Conservation (phyloP, 495 filamentous ascomycete species). For the Echria macrotheca region DNA sequence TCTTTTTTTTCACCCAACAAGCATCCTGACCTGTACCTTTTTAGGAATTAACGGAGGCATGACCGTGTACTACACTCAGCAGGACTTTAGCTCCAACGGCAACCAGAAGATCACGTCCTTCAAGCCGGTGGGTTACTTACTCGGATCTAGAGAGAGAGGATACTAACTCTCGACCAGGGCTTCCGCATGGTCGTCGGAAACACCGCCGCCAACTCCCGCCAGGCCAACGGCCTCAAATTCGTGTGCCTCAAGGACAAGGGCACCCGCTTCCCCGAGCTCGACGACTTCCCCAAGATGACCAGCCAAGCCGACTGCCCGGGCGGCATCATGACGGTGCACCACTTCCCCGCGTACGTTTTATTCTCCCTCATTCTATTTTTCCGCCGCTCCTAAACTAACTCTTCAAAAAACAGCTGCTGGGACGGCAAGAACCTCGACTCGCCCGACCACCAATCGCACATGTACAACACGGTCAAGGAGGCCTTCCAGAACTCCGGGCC, state of each 20-base stretch:
- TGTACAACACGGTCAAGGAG: constrained; percentile 40
- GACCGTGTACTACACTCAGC: constrained; percentile 46
- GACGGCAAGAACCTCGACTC: constrained; percentile 56
- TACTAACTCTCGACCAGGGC: constrained; percentile 27
- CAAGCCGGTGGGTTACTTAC: constrained; percentile 33
- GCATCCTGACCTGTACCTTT: too few relatives aligned
- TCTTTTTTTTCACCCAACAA: too few relatives aligned
- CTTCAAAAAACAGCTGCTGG: constrained; percentile 35
- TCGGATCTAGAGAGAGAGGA: not conserved
- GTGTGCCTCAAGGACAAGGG: constrained; percentile 39
- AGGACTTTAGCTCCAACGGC: constrained; percentile 39
- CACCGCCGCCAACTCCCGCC: constrained; percentile 31
- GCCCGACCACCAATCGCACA: constrained; percentile 52
- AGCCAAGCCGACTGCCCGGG: constrained; percentile 36
- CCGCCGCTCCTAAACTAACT: not conserved
- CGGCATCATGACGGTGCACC: constrained; percentile 48
- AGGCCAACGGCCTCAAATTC: constrained; percentile 41
- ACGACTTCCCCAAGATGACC: constrained; percentile 46
- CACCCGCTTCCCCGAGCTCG: constrained; percentile 39
- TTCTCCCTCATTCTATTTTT: not conserved
- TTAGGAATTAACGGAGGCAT: constrained; percentile 46
- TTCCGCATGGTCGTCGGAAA: constrained; percentile 52
- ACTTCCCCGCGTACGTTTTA: constrained; percentile 38
- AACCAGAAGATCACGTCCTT: constrained; percentile 43
- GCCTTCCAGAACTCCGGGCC: constrained; percentile 37